Percentiles rank a stretch among this genome's conserved stretches.
Evolutionary conservation across 108 stramenopile genomes (phyloP).

Genomic region (Skeletonema marinoi): DNA sequence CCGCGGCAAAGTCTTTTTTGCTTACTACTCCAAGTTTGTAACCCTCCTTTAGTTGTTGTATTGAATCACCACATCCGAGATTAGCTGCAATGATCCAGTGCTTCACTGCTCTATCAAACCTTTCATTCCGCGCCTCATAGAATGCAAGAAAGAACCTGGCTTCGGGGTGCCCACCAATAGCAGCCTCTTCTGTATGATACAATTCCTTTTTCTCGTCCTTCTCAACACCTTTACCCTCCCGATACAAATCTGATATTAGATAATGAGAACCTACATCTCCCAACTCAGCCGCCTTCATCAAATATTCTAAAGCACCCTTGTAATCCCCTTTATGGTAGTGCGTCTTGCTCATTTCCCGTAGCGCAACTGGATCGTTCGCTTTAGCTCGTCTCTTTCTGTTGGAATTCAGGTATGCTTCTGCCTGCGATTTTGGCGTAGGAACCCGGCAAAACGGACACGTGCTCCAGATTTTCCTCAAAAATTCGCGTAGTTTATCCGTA

Average conservation of each 20-base stretch:
- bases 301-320: not conserved
- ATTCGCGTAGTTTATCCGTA: too few relatives aligned
- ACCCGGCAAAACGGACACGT: too few relatives aligned
- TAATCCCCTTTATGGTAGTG: not conserved
- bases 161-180: not conserved
- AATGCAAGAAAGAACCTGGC: not conserved
- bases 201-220: not conserved
- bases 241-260: not conserved
- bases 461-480: too few relatives aligned
- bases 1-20: not conserved
- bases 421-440: not conserved
- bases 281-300: not conserved
- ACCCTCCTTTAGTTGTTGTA: not conserved
- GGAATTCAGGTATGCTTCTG: not conserved
- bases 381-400: not conserved
- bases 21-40: not conserved
- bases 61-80: not conserved
- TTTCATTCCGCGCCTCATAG: not conserved
- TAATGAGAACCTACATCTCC: too few relatives aligned
- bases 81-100: not conserved
- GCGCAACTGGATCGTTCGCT: conserved; percentile 2
- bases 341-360: not conserved
- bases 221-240: not conserved
- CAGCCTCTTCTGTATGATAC: not conserved
- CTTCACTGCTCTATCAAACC: not conserved